These are phyloP conservation scores for Penicillium taxi DNA, from an alignment of 495 filamentous ascomycete species.

Conservation along the genomic window DNA sequence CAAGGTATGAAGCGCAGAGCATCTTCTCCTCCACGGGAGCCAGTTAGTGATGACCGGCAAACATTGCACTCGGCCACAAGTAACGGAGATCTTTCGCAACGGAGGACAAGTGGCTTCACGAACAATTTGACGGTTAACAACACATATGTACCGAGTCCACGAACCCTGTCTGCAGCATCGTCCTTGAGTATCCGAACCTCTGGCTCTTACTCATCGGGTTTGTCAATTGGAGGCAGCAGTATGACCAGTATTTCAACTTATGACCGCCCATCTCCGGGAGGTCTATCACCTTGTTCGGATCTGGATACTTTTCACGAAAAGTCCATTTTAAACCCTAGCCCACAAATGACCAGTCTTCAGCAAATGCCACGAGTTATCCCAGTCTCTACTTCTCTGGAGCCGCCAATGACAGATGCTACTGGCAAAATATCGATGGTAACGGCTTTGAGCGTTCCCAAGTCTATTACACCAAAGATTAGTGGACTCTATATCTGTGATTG, in stretches of 20 bases:
- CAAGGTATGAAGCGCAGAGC: slow-evolving; percentile 71
- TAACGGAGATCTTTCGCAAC: slow-evolving; percentile 57
- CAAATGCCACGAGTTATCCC: slow-evolving; percentile 13
- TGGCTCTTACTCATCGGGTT: slow-evolving; percentile 65
- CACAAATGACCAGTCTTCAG: slow-evolving; percentile 40
- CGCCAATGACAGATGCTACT: slow-evolving; percentile 19
- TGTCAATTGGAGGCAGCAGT: slow-evolving; percentile 62
- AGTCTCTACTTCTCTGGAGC: slow-evolving; percentile 22
- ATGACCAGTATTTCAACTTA: slow-evolving; percentile 64
- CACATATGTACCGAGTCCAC: slow-evolving; percentile 51
- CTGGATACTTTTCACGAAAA: slow-evolving; percentile 40
- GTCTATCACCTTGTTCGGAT: slow-evolving; percentile 58
- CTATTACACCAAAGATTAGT: slow-evolving; percentile 26
- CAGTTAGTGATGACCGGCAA: slow-evolving; percentile 59
- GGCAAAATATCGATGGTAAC: slow-evolving; percentile 40
- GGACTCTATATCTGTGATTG: slow-evolving; percentile 81
- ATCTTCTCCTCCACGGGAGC: slow-evolving; percentile 71
- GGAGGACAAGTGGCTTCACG: slow-evolving; percentile 54
- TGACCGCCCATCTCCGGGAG: slow-evolving; percentile 65
- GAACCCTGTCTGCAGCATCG: slow-evolving; percentile 66
- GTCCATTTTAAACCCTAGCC: slow-evolving; percentile 49
- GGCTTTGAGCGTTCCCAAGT: slow-evolving; percentile 23
- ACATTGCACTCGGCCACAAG: slow-evolving; percentile 47
- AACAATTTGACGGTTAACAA: slow-evolving; percentile 49
- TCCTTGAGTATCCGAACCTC: slow-evolving; percentile 59